These are phyloP conservation scores for Escovopsis weberi DNA, from an alignment of 2,329 filamentous ascomycete species.

Conservation along the genomic window DNA sequence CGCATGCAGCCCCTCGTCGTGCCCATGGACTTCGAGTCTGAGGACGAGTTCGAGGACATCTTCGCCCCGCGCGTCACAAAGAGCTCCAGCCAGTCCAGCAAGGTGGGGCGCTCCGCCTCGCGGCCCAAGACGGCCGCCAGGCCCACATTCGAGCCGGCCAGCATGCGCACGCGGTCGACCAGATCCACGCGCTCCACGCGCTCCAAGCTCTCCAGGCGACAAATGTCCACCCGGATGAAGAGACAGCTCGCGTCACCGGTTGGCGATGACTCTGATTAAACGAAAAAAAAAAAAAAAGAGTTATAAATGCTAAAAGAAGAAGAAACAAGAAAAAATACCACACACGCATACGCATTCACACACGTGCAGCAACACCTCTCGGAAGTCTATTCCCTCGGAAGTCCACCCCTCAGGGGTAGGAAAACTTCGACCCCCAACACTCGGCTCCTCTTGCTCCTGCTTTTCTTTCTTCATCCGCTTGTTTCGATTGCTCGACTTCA, in stretches of 20 bases:
- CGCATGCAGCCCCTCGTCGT: constrained; percentile 15
- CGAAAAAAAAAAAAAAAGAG: too few species aligned
- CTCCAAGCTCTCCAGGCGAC: too few species aligned
- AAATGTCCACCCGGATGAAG: constrained; percentile 16
- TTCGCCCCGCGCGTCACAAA: constrained; percentile 13
- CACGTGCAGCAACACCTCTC: too few species aligned
- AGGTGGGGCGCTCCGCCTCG: constrained; percentile 21
- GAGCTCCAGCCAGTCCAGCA: constrained; percentile 14
- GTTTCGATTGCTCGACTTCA: constrained; percentile 1
- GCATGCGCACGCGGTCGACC: constrained; percentile 14
- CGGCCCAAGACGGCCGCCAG: constrained; percentile 34
- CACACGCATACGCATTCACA: too few species aligned
- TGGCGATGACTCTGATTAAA: constrained; percentile 22
- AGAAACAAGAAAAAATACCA: too few species aligned
- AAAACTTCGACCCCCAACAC: too few species aligned
- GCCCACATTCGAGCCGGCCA: constrained; percentile 22
- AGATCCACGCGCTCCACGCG: too few species aligned
- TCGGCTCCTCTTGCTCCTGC: too few species aligned
- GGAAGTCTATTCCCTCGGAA: too few species aligned
- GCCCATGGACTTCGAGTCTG: constrained; percentile 18
- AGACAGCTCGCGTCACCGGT: constrained; percentile 20
- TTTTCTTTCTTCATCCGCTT: background rate
- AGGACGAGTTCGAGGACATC: constrained; percentile 18
- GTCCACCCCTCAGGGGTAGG: too few species aligned
- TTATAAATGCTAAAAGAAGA: too few species aligned